Evolutionary conservation across 1,284 basidiomycete genomes (phyloP).

Genomic region (Ceratobasidium sp.): DNA sequence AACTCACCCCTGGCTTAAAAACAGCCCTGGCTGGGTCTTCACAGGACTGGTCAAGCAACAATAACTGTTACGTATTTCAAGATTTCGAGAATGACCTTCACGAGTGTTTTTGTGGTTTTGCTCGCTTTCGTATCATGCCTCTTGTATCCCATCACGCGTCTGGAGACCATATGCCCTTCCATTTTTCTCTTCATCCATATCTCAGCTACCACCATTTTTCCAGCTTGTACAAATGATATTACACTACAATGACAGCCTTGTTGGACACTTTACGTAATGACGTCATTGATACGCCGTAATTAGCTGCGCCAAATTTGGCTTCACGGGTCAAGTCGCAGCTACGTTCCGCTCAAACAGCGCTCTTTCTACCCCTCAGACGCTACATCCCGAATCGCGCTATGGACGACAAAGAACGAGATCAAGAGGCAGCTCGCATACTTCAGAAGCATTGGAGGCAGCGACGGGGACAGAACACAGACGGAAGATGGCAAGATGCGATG

Average conservation of each 20-base stretch:
- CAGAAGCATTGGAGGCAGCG: constrained; percentile 40
- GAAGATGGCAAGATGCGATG: constrained; percentile 57
- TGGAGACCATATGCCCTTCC: constrained; percentile 18
- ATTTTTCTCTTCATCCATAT: constrained; percentile 7
- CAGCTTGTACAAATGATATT: constrained; percentile 35
- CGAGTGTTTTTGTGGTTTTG: constrained; percentile 16
- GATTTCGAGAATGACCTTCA: constrained; percentile 32
- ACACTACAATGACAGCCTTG: constrained; percentile 20
- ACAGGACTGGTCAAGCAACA: constrained; percentile 49
- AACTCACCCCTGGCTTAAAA: constrained; percentile 82
- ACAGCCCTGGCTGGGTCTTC: constrained; percentile 81
- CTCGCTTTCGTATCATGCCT: constrained; percentile 33
- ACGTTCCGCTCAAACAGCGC: too few species aligned
- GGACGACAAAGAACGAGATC: neutral
- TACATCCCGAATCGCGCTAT: too few species aligned
- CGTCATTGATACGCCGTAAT: too few species aligned
- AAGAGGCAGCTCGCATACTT: constrained; percentile 1
- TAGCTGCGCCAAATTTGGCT: neutral
- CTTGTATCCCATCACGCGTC: constrained; percentile 35
- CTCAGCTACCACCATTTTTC: constrained; percentile 20
- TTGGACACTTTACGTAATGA: constrained; percentile 31
- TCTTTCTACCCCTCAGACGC: neutral
- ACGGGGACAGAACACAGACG: constrained; percentile 50
- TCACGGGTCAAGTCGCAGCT: neutral
- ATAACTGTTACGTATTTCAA: constrained; percentile 36